Percentiles rank a stretch among this genome's conserved stretches.
Conservation (phyloP, 164 flowering plant species). For the Chimonanthus praecox region DNA sequence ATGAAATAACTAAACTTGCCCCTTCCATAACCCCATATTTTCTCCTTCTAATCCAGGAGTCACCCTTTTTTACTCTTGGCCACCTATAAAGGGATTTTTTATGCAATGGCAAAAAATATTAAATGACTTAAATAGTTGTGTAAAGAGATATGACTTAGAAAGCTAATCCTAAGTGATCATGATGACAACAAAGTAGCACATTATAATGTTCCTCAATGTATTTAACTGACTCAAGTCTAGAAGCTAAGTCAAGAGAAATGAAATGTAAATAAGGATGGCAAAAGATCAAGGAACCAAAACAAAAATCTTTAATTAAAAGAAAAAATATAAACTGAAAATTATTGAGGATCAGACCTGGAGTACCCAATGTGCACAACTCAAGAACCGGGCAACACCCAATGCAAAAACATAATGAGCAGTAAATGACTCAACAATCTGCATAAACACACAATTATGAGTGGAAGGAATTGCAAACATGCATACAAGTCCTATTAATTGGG, state of each 20-base stretch:
- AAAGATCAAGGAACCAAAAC: background rate
- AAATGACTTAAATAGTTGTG: too few relatives aligned
- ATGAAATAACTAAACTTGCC: too few relatives aligned
- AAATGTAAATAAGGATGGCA: too few relatives aligned
- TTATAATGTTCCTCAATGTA: too few relatives aligned
- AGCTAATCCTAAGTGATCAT: too few relatives aligned
- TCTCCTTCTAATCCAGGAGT: too few relatives aligned
- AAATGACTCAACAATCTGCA: constrained; percentile 43
- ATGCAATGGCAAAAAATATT: too few relatives aligned
- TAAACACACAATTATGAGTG: background rate
- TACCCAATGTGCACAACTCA: constrained; percentile 51
- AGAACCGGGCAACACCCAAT: constrained; percentile 45
- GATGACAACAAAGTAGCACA: too few relatives aligned
- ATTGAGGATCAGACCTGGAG: constrained; percentile 33
- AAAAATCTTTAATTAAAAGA: background rate
- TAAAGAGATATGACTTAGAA: too few relatives aligned
- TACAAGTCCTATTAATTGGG: background rate
- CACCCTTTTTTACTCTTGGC: too few relatives aligned
- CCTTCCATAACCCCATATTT: too few relatives aligned
- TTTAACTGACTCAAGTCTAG: background rate
- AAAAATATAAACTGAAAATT: background rate
- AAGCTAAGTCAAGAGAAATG: background rate
- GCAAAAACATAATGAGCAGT: constrained; percentile 49
- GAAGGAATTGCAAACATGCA: constrained; percentile 2
- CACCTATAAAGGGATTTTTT: too few relatives aligned